Evolutionary conservation across 1,284 basidiomycete species (phyloP).

Genomic region (Ceratobasidium sp.): DNA sequence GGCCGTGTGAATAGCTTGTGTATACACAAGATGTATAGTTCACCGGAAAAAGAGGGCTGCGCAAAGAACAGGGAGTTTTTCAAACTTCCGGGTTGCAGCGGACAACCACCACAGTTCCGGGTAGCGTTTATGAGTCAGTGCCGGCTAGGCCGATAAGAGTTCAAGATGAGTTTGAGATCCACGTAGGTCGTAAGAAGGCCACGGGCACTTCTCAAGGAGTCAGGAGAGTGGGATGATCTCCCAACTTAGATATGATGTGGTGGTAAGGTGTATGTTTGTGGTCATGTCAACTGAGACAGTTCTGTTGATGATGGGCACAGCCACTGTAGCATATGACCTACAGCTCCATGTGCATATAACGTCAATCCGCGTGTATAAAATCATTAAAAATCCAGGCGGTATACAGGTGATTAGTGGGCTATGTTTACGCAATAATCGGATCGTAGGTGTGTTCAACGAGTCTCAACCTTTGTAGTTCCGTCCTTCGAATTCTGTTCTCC

Average conservation of each 20-base stretch:
- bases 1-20: neutral
- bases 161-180: neutral
- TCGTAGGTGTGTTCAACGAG: neutral
- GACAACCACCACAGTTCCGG: neutral
- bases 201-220: neutral
- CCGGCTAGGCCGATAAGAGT: too few relatives aligned
- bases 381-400: neutral
- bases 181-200: neutral
- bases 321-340: neutral
- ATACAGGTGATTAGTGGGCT: neutral
- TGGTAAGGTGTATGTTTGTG: neutral
- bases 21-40: neutral
- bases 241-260: neutral
- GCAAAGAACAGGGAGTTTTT: too few relatives aligned
- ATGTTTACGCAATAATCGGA: neutral
- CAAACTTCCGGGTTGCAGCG: neutral
- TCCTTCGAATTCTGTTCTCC: neutral
- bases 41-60: neutral
- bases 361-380: neutral
- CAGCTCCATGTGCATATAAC: neutral
- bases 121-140: neutral
- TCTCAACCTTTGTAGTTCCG: neutral
- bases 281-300: neutral
- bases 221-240: neutral
- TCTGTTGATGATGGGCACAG: neutral